Evolutionary conservation across 148 eudicot genomes (phyloP), one percentile per base, ranked within the genome.

Genomic region (Chenopodium suecicum): DNA sequence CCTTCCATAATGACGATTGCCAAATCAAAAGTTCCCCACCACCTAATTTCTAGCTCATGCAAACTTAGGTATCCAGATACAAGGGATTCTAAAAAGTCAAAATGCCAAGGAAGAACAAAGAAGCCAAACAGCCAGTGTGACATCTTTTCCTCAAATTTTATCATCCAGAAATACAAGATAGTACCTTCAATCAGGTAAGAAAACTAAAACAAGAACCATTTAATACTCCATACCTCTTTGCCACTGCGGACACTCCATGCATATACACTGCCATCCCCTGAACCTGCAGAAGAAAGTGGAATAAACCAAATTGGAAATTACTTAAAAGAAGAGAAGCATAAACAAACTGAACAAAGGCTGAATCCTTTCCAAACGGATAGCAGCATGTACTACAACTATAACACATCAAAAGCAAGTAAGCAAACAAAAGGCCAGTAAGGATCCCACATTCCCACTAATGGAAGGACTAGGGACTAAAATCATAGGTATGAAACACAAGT

Each of bases 191-290:
- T 16, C 14, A 73, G 12, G 22, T 64, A 48, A 64, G 41, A 63
- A 65, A 47, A 52, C 5, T 54, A 22, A 2, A 44, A 60, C 41
- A 74, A 78, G 9, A 41, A 79, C 19, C 11, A 78, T 67, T 78
- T 44, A 64, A 56, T 47, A 79, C 11, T 65, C 32, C 85, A 66
- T 92, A 96, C 99, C 89, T 94, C 99, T 91, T 97, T 92, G 82
- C 99, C 98, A 82, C 92, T 94, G 47, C 98, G 93, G 79, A 90
- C 89, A 83, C 94, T 94, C 99, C 98, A 94, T 70, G 98, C 99
- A 89, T 86, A 94, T 2, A 97, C 97, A 90, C 95, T 94, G 58
- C 99, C 99, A 85, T 97, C 97, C 44, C 99, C 99, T 76, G 99
- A 94, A 80, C 99, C 98, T 96, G 92, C 80, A 80, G 84, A n/a